These are phyloP conservation scores for Ceratorhiza oryzae-sativae DNA, from an alignment of 1,284 basidiomycete genomes.

Conservation along the genomic window DNA sequence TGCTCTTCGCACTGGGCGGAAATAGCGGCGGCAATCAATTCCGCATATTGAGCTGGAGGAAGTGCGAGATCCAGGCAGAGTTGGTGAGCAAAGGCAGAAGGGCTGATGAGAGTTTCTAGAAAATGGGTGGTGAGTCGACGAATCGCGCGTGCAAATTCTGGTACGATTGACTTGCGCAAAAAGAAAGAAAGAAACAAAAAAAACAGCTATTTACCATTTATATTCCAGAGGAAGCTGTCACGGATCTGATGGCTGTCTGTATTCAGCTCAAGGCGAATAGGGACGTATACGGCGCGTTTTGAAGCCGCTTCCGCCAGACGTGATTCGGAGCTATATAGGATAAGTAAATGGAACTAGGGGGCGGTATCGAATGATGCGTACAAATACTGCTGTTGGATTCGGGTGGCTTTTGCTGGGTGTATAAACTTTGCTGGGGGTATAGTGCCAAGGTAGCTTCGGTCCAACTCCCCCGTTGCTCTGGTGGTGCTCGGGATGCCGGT, in stretches of 20 bases:
- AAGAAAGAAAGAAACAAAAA: background rate
- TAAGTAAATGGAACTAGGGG: slow-evolving; percentile 6
- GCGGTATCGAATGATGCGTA: slow-evolving; percentile 53
- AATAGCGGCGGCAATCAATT: slow-evolving; percentile 86
- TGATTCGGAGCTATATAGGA: slow-evolving; percentile 63
- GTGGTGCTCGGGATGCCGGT: slow-evolving; percentile 42
- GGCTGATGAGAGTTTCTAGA: slow-evolving; percentile 70
- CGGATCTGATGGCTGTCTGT: slow-evolving; percentile 90
- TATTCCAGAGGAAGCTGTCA: slow-evolving; percentile 97
- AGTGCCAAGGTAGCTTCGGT: slow-evolving; percentile 88
- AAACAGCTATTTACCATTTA: slow-evolving; percentile 62
- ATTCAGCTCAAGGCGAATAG: slow-evolving; percentile 94
- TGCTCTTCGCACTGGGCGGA: slow-evolving; percentile 89
- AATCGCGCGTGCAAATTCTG: slow-evolving; percentile 13
- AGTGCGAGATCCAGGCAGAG: slow-evolving; percentile 91
- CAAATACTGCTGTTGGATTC: slow-evolving; percentile 74
- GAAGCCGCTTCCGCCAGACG: slow-evolving; percentile 69
- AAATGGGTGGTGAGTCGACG: background rate
- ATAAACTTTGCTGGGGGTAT: slow-evolving; percentile 85
- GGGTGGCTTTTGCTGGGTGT: slow-evolving; percentile 62
- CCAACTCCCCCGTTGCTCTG: slow-evolving; percentile 65
- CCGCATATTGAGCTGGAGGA: slow-evolving; percentile 68
- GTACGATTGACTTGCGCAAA: too few species aligned
- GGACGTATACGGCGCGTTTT: slow-evolving; percentile 76
- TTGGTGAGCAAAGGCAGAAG: slow-evolving; percentile 81